Conservation (phyloP, 768 basidiomycete species). For the Trametes punicea region DNA sequence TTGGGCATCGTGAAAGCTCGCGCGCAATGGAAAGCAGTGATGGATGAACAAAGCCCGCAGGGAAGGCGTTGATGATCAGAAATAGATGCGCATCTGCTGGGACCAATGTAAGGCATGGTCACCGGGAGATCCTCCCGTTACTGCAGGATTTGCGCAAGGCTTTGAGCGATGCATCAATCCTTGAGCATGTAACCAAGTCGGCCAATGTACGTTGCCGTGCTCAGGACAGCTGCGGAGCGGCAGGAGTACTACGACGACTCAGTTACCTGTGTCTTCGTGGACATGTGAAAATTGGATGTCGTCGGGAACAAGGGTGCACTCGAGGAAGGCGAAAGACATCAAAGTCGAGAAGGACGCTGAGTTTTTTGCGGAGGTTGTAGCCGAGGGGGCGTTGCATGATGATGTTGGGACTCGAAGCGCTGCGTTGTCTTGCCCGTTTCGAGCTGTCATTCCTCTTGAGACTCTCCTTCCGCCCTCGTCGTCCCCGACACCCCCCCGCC, state of each 20-base stretch:
- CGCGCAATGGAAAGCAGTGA: slow-evolving; percentile 10
- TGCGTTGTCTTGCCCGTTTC: not conserved
- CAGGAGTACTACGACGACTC: not conserved
- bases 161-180: too few species aligned
- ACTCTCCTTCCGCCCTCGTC: not conserved
- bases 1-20: not conserved
- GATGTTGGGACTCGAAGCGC: not conserved
- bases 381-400: not conserved
- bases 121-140: not conserved
- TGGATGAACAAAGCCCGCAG: slow-evolving; percentile 6
- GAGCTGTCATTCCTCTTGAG: not conserved
- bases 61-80: slow-evolving; percentile 18
- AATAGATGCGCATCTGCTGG: not conserved
- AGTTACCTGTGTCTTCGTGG: too few species aligned
- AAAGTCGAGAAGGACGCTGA: not conserved
- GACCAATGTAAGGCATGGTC: not conserved
- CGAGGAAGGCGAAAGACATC: not conserved
- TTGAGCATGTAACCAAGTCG: too few species aligned
- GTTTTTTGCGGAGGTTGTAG: not conserved
- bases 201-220: too few species aligned
- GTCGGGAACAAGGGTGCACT: too few species aligned
- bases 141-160: not conserved
- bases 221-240: too few species aligned
- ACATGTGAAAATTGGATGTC: too few species aligned
- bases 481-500: not conserved